A percentile compares a stretch with the other conserved stretches of the same genome.
These are phyloP conservation scores for Lentinula lateritia DNA, from an alignment of 768 basidiomycete species.

Conservation along the genomic window DNA sequence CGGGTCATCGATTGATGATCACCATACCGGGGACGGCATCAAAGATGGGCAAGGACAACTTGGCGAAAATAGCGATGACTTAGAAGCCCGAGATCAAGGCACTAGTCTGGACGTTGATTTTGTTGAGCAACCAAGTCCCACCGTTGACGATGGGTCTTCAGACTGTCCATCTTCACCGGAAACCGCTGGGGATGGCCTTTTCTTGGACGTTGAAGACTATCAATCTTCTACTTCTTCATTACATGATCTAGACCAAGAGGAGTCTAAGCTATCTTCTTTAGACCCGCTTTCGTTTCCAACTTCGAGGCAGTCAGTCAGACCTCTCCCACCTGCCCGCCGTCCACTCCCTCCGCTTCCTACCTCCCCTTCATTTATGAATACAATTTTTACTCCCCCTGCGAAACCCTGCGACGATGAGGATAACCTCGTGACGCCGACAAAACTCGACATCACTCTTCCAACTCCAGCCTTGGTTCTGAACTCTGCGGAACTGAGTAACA, in stretches of 20 bases:
- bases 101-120: neutral
- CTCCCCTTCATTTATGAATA: neutral
- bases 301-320: neutral
- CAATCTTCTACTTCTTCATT: neutral
- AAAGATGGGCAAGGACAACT: neutral
- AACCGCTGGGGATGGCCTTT: neutral
- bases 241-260: neutral
- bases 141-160: neutral
- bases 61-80: neutral
- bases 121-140: neutral
- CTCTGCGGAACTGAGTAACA: neutral
- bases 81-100: neutral
- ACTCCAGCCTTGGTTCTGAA: neutral
- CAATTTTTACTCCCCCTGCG: neutral
- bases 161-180: constrained; percentile 1
- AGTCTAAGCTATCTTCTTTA: neutral
- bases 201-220: neutral
- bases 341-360: constrained; percentile 7
- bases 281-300: neutral
- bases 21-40: neutral
- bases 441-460: neutral
- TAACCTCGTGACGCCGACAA: constrained; percentile 1
- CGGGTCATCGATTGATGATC: neutral
- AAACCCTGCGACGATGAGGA: neutral
- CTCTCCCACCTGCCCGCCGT: constrained; percentile 8